Evolutionary conservation across 2,329 filamentous ascomycete species (phyloP), one percentile per base, ranked within the genome.

Genomic region (Epicoccum nigrum): DNA sequence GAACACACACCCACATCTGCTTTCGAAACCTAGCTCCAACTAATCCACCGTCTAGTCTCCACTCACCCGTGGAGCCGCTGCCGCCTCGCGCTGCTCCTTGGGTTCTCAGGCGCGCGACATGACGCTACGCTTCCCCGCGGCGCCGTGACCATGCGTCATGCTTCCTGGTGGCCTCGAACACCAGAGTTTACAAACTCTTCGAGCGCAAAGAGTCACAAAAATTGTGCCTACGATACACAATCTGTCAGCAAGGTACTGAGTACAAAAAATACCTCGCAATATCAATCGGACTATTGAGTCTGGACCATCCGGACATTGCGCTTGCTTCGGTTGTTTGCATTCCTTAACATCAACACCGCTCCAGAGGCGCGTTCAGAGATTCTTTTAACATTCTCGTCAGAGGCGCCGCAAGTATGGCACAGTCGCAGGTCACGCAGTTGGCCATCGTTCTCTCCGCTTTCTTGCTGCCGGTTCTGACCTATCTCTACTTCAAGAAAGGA

Each of bases 381-480:
- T 25, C 19, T 19, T n/a, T n/a, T n/a, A n/a, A n/a, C n/a, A n/a
- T n/a, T n/a, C n/a, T n/a, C n/a, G n/a, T n/a, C n/a, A n/a, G n/a
- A n/a, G n/a, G n/a, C 17, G 33, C 33, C 44, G 20, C 16, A 7
- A 54, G 17, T 11, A 72, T 72, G 69, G 61, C 55, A n/a, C 43
- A 62, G 12, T 64, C 67, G 12, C 55, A 45, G 17, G 31, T 51
- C 13, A 59, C 58, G n/a, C 66, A 69, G 45, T 44, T 42, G 17
- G 63, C 62, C 4, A 54, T 70, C 5, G 43, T 70, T 3, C 50
- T 71, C 6, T 55, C 62, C 1, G 51, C 59, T 8, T 69, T 71
- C 31, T 35, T 71, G 21, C 25, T 74, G 21, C 70, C 70, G 1
- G 51, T 73, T 15, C 27, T 71, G 12, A 67, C 63, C 4, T 73